These are phyloP conservation scores for Parathielavia hyrcaniae DNA, from an alignment of 495 filamentous ascomycete genomes.

Conservation along the genomic window DNA sequence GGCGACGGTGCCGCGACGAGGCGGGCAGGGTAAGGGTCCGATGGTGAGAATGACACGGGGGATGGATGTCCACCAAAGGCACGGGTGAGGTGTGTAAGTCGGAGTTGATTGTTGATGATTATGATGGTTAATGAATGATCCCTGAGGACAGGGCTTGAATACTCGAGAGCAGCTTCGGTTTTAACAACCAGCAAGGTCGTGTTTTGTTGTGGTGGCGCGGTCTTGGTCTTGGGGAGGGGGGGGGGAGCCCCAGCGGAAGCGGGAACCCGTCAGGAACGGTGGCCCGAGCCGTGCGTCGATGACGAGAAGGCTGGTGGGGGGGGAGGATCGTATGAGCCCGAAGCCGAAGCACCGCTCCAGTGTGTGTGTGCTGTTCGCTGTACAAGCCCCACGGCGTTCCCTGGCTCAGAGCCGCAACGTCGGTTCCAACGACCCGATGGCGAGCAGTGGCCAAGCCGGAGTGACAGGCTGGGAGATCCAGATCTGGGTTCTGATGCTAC, in stretches of 20 bases:
- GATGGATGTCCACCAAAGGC: no score
- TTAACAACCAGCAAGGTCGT: not conserved
- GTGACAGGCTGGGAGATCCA: conserved; percentile 11
- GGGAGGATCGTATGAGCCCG: not conserved
- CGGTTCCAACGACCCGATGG: conserved; percentile 23
- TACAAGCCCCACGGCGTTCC: conserved; percentile 13
- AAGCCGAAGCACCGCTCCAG: no score
- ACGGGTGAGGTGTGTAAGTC: not conserved
- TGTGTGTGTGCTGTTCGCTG: not conserved
- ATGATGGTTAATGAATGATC: no score
- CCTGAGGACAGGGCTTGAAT: no score
- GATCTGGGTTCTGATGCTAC: conserved; percentile 16
- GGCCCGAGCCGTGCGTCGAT: not conserved
- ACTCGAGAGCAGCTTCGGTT: not conserved
- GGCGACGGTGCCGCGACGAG: not conserved
- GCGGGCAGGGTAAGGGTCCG: no score
- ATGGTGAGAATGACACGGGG: no score
- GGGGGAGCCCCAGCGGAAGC: conserved; percentile 9
- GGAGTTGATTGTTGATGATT: not conserved
- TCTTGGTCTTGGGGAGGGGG: no score
- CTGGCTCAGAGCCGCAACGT: conserved; percentile 27
- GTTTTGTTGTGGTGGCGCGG: not conserved
- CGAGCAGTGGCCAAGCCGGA: conserved; percentile 17
- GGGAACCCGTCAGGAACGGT: conserved; percentile 3
- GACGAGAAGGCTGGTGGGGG: not conserved